Percentiles rank a stretch among this genome's conserved stretches.
These are phyloP conservation scores for Smithsoniella earleae DNA, from an alignment of 163 green algal genomes.

Conservation along the genomic window DNA sequence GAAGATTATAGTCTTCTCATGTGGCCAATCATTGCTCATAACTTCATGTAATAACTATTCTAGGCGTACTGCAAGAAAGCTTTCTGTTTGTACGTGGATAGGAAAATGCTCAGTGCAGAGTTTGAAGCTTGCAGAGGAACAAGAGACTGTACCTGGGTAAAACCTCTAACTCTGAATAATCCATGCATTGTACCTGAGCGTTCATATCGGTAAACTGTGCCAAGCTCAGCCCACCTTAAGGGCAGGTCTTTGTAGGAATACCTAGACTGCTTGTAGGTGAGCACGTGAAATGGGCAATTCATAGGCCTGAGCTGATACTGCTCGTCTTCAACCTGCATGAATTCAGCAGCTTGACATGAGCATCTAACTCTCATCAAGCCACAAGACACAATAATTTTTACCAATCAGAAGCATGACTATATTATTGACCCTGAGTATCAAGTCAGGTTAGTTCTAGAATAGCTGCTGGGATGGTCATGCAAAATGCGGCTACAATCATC, in stretches of 20 bases:
- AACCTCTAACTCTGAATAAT: slow-evolving; percentile 93
- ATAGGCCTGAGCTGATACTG: slow-evolving; percentile 94
- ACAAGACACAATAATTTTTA: too few species aligned
- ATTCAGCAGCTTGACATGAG: too few species aligned
- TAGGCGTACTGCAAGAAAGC: too few species aligned
- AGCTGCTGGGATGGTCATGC: too few species aligned
- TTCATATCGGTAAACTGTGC: slow-evolving; percentile 98
- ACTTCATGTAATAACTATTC: slow-evolving; percentile 27
- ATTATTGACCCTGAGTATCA: too few species aligned
- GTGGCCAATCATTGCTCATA: neutral
- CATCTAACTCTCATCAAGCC: too few species aligned
- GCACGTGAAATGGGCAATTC: slow-evolving; percentile 98
- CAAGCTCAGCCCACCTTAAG: slow-evolving; percentile 86
- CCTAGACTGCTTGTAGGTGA: slow-evolving; percentile 74
- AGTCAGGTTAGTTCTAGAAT: too few species aligned
- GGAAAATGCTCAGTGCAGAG: too few species aligned
- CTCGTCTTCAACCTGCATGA: slow-evolving; percentile 79
- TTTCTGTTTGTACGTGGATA: too few species aligned
- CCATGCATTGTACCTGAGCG: slow-evolving; percentile 89
- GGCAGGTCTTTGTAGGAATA: slow-evolving; percentile 81
- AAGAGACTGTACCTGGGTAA: slow-evolving; percentile 75
- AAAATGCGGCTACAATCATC: too few species aligned
- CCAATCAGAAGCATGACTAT: too few species aligned
- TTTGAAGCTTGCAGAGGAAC: too few species aligned
- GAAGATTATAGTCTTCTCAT: neutral